phyloP scores from a whole-genome alignment of 768 basidiomycete genomes.

The Lentinula boryana region DNA sequence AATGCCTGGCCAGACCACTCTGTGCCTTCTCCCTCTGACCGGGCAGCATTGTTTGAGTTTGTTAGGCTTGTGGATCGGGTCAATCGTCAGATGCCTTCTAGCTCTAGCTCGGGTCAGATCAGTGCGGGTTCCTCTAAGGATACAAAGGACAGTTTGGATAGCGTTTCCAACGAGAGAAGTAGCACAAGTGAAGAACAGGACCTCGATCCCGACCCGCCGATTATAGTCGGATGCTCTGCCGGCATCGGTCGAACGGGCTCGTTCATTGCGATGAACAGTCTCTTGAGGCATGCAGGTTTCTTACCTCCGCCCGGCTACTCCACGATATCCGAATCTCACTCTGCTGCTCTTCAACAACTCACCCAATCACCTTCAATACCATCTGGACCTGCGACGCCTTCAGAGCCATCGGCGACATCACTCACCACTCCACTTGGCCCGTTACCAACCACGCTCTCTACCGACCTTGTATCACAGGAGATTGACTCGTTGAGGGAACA shows the following conservation, averaged over 20 bases:
- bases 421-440: constrained; percentile 43
- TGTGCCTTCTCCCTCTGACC: constrained; percentile 60
- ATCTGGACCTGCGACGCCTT: not conserved
- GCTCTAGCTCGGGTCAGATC: constrained; percentile 12
- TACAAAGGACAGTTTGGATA: not conserved
- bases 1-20: constrained; percentile 83
- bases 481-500: constrained; percentile 78
- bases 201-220: constrained; percentile 51
- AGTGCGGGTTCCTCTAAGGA: not conserved
- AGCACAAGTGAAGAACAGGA: constrained; percentile 6
- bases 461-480: constrained; percentile 63
- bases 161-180: not conserved
- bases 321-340: not conserved
- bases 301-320: constrained; percentile 27
- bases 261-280: constrained; percentile 74
- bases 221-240: constrained; percentile 81
- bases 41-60: constrained; percentile 55
- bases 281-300: constrained; percentile 58
- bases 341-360: not conserved
- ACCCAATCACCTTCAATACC: not conserved
- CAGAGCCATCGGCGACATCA: constrained; percentile 20
- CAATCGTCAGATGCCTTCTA: constrained; percentile 43
- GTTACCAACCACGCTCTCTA: constrained; percentile 37
- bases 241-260: constrained; percentile 85
- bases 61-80: constrained; percentile 54